A percentile compares a stretch with the other conserved stretches of the same genome.
Evolutionary conservation across 2,329 filamentous ascomycete species (phyloP).

Genomic region (Colletotrichum costaricense): DNA sequence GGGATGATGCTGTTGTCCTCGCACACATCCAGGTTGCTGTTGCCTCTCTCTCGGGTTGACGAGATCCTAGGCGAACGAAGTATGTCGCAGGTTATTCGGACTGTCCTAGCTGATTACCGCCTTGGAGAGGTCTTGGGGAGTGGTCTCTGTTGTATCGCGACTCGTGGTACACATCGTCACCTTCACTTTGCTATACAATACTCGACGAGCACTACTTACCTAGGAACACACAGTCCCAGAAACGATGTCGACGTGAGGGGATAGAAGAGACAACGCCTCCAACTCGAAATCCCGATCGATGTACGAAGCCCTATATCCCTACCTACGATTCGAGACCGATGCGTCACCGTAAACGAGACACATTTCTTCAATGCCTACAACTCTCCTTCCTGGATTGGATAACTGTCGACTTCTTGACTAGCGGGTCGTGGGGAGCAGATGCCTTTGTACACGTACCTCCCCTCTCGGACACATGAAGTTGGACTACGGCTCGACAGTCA

Average conservation of each 20-base stretch:
- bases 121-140: background rate
- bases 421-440: background rate
- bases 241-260: background rate
- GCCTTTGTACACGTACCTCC: background rate
- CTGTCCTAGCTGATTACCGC: background rate
- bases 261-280: background rate
- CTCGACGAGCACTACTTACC: background rate
- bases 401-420: background rate
- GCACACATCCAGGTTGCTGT: background rate
- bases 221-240: background rate
- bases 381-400: background rate
- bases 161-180: background rate
- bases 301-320: background rate
- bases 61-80: background rate
- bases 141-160: background rate
- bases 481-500: background rate
- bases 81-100: background rate
- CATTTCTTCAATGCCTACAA: background rate
- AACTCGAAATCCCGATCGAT: background rate
- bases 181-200: background rate
- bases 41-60: background rate
- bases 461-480: background rate
- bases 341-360: background rate
- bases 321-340: background rate
- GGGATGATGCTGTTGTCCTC: background rate